Base-by-base conservation (phyloP, 768 basidiomycete genomes). In the Kwoniella mangroviensis region DNA sequence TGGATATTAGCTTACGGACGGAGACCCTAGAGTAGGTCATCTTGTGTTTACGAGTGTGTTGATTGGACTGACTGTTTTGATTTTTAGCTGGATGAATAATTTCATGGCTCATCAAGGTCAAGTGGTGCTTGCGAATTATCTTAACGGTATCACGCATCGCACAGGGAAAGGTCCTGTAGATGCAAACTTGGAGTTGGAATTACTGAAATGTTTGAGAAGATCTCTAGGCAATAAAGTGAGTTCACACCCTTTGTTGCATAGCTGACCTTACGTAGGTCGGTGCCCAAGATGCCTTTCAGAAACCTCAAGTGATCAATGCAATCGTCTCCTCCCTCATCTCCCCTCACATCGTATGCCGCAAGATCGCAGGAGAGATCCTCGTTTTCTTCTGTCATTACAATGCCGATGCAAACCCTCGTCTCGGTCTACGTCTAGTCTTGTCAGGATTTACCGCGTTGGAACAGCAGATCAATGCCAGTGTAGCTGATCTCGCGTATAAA, bases 311-410 rank as follows among this genome's bases (percentile, higher is more conserved):
- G 66, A 88, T 96, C 70, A 88, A 89, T 56, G 90, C 92, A 85
- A 88, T 98, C 66, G 87, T 90, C 15, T 90, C 90, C 13, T 91
- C 92, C 10, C 86, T 98, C 67, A 93, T 91, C 75, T 90, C 93
- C 2, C 89, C 93, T 0, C 86, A 91, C 78, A 85, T 97, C 55
- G 86, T 88, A 1, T 91, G 92, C 12, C 89, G 96, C 49, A 91
- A 91, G 82, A 84, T 89, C 45, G 85, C 93, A 43, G 85, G 91
- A 19, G 96, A 98, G 72, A 86, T 96, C 54, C 86, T 98, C 53
- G 85, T 88, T 41, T 93, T 90, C 79, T 84, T 91, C 59, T 87
- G 89, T 41, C 89, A 90, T 76, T 90, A 85, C 84, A 88, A 89
- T 76, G 87, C 87, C 21, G 63, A 74, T 2, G 5, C 45, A 13